These are phyloP conservation scores for Monosporascus sp. DNA, from an alignment of 2,329 filamentous ascomycete species.

Conservation along the genomic window DNA sequence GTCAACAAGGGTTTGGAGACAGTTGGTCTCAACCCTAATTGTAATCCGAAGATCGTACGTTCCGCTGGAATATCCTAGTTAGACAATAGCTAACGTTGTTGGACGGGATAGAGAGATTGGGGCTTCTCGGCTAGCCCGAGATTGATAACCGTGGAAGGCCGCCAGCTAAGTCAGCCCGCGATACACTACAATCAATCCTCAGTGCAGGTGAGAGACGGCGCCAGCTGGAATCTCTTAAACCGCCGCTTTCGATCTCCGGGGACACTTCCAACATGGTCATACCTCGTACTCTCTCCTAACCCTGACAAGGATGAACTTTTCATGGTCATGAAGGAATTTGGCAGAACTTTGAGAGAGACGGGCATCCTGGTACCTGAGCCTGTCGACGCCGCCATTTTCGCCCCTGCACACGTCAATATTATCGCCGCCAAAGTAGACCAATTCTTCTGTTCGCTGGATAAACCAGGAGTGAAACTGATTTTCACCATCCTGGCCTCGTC, in stretches of 20 bases:
- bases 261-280: not conserved
- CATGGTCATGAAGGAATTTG: not conserved
- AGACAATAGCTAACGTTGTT: not conserved
- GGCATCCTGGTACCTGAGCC: not conserved
- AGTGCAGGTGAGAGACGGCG: not conserved
- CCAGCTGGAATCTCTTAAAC: not conserved
- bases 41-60: not conserved
- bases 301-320: not conserved
- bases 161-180: not conserved
- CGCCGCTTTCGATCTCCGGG: not conserved
- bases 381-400: not conserved
- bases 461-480: not conserved
- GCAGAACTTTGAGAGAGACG: not conserved
- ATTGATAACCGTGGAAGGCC: not conserved
- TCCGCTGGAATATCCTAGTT: not conserved
- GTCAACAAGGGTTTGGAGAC: slow-evolving; percentile 40
- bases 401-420: not conserved
- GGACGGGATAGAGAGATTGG: not conserved
- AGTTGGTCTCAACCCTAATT: slow-evolving; percentile 36
- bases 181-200: not conserved
- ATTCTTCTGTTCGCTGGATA: not conserved
- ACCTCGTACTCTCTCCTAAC: not conserved
- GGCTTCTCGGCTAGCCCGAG: not conserved
- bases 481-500: not conserved
- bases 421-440: not conserved